A percentile compares a stretch with the other conserved stretches of the same genome.
phyloP scores from a whole-genome alignment of 2,329 filamentous ascomycete species.

The Paracorniculantispora psalliotae region DNA sequence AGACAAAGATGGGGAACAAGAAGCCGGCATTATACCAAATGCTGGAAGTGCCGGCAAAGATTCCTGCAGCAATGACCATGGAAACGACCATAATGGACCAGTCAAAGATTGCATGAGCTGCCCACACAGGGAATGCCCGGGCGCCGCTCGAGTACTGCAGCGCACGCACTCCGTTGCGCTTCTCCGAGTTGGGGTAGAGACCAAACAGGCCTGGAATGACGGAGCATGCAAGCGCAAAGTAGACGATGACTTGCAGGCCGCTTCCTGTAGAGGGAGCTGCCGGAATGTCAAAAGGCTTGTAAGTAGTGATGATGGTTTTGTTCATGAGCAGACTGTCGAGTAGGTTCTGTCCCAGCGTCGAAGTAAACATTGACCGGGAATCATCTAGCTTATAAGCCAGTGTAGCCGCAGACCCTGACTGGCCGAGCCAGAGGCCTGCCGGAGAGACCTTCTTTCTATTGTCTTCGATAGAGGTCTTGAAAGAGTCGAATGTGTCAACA shows the following conservation, averaged over 20 bases:
- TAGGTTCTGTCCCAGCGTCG: slow-evolving; percentile 57
- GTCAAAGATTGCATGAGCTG: slow-evolving; percentile 73
- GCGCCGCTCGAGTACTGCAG: slow-evolving; percentile 87
- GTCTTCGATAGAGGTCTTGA: slow-evolving; percentile 57
- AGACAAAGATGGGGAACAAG: slow-evolving; percentile 68
- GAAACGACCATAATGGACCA: slow-evolving; percentile 58
- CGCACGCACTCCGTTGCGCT: slow-evolving; percentile 67
- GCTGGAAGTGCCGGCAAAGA: slow-evolving; percentile 56
- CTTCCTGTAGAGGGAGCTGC: slow-evolving; percentile 62
- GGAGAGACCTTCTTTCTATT: slow-evolving; percentile 65
- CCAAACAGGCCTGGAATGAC: slow-evolving; percentile 78
- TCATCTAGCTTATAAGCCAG: slow-evolving; percentile 64
- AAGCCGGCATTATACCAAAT: slow-evolving; percentile 73
- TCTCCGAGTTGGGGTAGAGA: slow-evolving; percentile 74
- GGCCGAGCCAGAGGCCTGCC: slow-evolving; percentile 70
- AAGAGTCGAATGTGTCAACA: slow-evolving; percentile 53
- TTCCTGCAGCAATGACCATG: slow-evolving; percentile 60
- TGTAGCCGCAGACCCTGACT: slow-evolving; percentile 51
- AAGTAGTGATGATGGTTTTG: slow-evolving; percentile 62
- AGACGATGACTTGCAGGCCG: slow-evolving; percentile 69
- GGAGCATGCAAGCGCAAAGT: slow-evolving; percentile 70
- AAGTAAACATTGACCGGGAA: slow-evolving; percentile 40
- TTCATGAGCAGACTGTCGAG: slow-evolving; percentile 58
- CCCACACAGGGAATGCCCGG: slow-evolving; percentile 69
- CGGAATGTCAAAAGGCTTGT: slow-evolving; percentile 66